Percentiles rank a stretch among this genome's conserved stretches.
Evolutionary conservation across 331 rosid genomes (phyloP).

Genomic region (Pyrus hybrid): DNA sequence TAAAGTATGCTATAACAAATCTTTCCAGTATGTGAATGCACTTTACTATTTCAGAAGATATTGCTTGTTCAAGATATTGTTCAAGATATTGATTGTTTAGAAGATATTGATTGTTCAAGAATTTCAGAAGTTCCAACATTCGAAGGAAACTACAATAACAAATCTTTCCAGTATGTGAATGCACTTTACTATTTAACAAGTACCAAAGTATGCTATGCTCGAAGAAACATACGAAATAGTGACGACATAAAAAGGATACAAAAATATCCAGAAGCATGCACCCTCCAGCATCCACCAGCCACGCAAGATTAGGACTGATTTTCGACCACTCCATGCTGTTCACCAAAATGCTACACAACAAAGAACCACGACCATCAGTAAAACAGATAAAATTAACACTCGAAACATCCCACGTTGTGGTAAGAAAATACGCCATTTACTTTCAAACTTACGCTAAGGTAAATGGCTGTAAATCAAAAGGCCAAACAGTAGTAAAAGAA

Average conservation of each 20-base stretch:
- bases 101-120: neutral
- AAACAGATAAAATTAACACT: neutral
- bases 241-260: constrained; percentile 43
- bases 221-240: neutral
- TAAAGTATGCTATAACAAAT: neutral
- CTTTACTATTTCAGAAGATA: neutral
- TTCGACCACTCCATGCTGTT: constrained; percentile 58
- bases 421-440: neutral
- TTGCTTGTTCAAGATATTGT: no score
- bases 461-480: neutral
- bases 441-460: neutral
- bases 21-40: neutral
- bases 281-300: constrained; percentile 88
- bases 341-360: constrained; percentile 55
- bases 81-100: no score
- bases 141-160: neutral
- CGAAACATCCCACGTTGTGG: neutral
- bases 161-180: neutral
- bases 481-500: neutral
- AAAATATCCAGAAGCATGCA: constrained; percentile 55
- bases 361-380: neutral
- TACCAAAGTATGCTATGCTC: neutral
- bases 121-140: no score
- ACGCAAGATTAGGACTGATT: constrained; percentile 64
- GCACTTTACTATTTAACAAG: neutral